Percentiles rank a stretch among this genome's conserved stretches.
Conservation (phyloP, 257 asterid species). For the Rhazya stricta region DNA sequence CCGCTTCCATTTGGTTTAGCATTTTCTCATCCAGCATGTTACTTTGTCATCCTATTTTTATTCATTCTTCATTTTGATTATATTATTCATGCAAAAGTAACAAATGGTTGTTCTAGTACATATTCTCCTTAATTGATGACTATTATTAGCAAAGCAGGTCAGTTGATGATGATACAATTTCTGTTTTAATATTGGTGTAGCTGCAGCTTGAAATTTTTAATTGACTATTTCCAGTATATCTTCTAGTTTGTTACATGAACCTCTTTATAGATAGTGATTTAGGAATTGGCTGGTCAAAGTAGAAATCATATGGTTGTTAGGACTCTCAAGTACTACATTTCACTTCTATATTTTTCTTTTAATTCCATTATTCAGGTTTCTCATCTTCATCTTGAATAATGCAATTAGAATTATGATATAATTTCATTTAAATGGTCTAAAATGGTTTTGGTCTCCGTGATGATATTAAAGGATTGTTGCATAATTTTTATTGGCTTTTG, state of each 20-base stretch:
- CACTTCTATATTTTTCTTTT: not conserved
- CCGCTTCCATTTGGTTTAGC: not conserved
- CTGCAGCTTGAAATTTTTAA: not conserved
- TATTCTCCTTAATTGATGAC: not conserved
- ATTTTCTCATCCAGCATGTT: not conserved
- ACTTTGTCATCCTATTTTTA: not conserved
- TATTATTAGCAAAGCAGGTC: not conserved
- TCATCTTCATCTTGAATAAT: not conserved
- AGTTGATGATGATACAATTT: not conserved
- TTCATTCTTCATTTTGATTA: not conserved
- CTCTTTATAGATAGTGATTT: not conserved
- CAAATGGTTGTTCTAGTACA: not conserved
- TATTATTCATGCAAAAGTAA: not conserved
- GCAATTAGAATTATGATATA: not conserved
- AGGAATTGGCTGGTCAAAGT: conserved; percentile 4
- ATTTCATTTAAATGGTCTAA: not conserved
- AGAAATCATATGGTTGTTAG: not conserved
- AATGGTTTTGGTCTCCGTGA: not conserved
- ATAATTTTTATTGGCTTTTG: not conserved
- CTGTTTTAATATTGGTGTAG: not conserved
- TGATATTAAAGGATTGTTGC: not conserved
- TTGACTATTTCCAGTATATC: not conserved
- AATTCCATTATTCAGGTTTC: not conserved
- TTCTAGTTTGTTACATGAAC: not conserved
- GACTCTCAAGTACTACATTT: not conserved